A percentile compares a stretch with the other conserved stretches of the same genome.
Evolutionary conservation across 805 yeast species (phyloP).

Genomic region (Kodamaea fukazawae): DNA sequence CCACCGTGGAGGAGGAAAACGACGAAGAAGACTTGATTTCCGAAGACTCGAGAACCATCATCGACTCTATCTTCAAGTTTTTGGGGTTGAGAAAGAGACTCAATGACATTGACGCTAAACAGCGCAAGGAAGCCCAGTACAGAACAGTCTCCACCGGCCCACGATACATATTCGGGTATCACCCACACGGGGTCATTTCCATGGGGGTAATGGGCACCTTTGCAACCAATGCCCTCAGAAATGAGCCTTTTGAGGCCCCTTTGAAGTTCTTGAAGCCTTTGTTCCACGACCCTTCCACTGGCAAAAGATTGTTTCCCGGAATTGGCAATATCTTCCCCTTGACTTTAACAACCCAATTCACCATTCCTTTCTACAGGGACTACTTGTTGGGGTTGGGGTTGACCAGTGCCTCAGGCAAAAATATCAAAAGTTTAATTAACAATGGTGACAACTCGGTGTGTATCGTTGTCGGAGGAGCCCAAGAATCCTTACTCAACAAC

Average conservation of each 20-base stretch:
- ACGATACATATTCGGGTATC: slow-evolving; percentile 84
- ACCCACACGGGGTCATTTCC: slow-evolving; percentile 95
- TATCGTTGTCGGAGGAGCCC: slow-evolving; percentile 94
- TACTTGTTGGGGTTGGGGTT: slow-evolving; percentile 78
- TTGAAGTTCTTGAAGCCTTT: slow-evolving; percentile 30
- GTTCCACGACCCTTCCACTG: slow-evolving; percentile 66
- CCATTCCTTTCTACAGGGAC: slow-evolving; percentile 82
- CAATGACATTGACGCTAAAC: slow-evolving; percentile 26
- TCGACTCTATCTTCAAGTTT: slow-evolving; percentile 34
- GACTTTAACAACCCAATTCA: slow-evolving; percentile 81
- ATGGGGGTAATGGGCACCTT: slow-evolving; percentile 86
- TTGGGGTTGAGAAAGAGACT: slow-evolving; percentile 38
- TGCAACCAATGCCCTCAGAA: slow-evolving; percentile 53
- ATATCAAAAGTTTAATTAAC: slow-evolving; percentile 61
- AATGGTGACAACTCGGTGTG: slow-evolving; percentile 72
- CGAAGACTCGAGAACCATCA: slow-evolving; percentile 33
- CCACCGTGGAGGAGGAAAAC: slow-evolving; percentile 24
- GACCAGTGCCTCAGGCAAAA: slow-evolving; percentile 75
- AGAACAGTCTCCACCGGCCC: slow-evolving; percentile 54
- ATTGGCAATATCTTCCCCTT: slow-evolving; percentile 69
- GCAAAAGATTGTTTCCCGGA: slow-evolving; percentile 74
- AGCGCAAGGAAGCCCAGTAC: slow-evolving; percentile 11
- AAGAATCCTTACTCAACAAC: slow-evolving; percentile 67
- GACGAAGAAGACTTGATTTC: slow-evolving; percentile 45
- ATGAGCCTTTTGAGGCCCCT: slow-evolving; percentile 42